phyloP scores from a whole-genome alignment of 2,329 filamentous ascomycete genomes.

The Fusarium sp. region DNA sequence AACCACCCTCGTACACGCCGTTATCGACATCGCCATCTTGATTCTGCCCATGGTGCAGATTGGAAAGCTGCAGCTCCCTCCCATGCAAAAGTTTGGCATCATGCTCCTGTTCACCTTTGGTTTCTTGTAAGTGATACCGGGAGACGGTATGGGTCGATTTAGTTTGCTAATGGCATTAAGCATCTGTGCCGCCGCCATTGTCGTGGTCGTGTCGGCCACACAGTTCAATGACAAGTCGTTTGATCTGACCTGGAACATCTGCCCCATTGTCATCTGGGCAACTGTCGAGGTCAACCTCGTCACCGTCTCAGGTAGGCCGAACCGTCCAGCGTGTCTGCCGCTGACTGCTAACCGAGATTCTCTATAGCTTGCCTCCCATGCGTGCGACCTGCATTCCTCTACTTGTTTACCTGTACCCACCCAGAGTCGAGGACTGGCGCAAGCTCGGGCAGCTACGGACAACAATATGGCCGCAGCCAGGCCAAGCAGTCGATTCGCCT shows the following conservation, averaged over 20 bases:
- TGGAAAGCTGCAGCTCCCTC: conserved; percentile 48
- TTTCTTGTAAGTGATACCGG: conserved; percentile 44
- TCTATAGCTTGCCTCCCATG: conserved; percentile 41
- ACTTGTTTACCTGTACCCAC: conserved; percentile 38
- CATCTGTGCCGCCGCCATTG: conserved; percentile 40
- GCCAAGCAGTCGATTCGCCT: conserved; percentile 43
- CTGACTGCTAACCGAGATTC: neutral
- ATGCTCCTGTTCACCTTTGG: conserved; percentile 51
- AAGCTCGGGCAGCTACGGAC: conserved; percentile 34
- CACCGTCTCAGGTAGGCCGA: conserved; percentile 40
- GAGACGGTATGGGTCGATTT: too few relatives aligned
- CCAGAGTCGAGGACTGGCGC: conserved; percentile 31
- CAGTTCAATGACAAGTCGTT: conserved; percentile 26
- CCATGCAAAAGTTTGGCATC: conserved; percentile 48
- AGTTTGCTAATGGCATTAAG: conserved; percentile 13
- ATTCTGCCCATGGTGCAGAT: conserved; percentile 52
- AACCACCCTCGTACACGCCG: conserved; percentile 49
- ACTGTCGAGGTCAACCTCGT: conserved; percentile 47
- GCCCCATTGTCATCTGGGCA: conserved; percentile 44
- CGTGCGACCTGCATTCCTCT: conserved; percentile 39
- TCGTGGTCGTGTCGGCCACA: conserved; percentile 38
- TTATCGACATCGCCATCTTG: conserved; percentile 53
- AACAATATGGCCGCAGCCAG: conserved; percentile 35
- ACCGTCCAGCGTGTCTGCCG: accelerated
- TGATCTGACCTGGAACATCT: conserved; percentile 45